Evolutionary conservation across 352 stramenopile genomes (phyloP).

Genomic region (Globisporangium paddicum): DNA sequence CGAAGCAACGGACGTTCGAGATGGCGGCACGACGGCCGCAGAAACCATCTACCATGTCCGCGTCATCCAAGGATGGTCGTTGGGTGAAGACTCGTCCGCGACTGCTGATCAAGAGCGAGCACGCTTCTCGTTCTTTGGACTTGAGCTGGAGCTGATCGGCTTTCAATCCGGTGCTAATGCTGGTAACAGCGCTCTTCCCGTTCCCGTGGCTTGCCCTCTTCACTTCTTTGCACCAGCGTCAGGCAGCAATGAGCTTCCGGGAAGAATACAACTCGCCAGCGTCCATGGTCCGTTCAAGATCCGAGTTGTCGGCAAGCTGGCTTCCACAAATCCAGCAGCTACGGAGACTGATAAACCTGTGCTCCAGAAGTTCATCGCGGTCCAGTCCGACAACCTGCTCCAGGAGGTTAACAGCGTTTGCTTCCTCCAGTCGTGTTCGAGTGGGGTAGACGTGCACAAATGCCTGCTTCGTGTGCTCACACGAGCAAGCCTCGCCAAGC

Average conservation of each 20-base stretch:
- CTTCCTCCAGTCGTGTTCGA: slow-evolving; percentile 22
- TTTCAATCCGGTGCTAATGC: not conserved
- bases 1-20: not conserved
- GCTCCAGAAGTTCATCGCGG: slow-evolving; percentile 29
- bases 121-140: slow-evolving; percentile 31
- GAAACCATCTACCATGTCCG: slow-evolving; percentile 36
- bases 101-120: not conserved
- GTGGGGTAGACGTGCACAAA: slow-evolving; percentile 26
- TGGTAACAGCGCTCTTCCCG: not conserved
- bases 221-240: not conserved
- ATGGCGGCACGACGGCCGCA: not conserved
- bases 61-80: slow-evolving; percentile 25
- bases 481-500: slow-evolving; percentile 28
- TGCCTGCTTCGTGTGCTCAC: slow-evolving; percentile 25
- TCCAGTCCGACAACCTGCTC: slow-evolving; percentile 40
- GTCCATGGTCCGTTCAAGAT: slow-evolving; percentile 31
- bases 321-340: not conserved
- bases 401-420: slow-evolving; percentile 43
- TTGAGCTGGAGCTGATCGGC: slow-evolving; percentile 39
- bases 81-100: not conserved
- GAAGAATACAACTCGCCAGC: slow-evolving; percentile 1
- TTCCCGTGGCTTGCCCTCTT: not conserved
- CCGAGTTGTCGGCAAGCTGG: slow-evolving; percentile 23
- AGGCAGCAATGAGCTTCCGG: not conserved
- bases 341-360: slow-evolving; percentile 19